A percentile compares a stretch with the other conserved stretches of the same genome.
Evolutionary conservation across 169 alveolate genomes (phyloP).

Genomic region (Cytauxzoon felis): DNA sequence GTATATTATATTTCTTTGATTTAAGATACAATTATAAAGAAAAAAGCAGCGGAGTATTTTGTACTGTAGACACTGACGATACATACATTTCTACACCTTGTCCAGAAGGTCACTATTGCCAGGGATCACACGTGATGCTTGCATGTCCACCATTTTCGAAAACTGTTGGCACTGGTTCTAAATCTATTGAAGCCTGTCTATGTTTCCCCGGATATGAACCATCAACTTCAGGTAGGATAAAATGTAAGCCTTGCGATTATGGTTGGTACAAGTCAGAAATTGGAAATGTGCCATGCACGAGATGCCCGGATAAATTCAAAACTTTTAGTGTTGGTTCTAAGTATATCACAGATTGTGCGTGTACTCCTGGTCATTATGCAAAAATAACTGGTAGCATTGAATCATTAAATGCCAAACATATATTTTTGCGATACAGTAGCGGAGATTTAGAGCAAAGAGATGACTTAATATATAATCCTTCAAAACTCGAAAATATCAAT

Average conservation of each 20-base stretch:
- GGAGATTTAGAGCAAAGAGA: neutral
- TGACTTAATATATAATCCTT: neutral
- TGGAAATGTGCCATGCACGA: slow-evolving; percentile 56
- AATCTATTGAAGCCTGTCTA: slow-evolving; percentile 44
- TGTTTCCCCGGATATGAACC: slow-evolving; percentile 70
- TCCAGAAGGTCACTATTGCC: slow-evolving; percentile 65
- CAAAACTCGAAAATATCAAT: slow-evolving; percentile 7
- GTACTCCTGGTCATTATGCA: slow-evolving; percentile 73
- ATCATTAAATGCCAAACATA: neutral
- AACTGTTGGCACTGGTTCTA: slow-evolving; percentile 60
- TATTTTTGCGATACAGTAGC: neutral
- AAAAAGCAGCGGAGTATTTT: neutral
- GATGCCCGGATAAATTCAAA: slow-evolving; percentile 68
- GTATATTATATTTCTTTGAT: slow-evolving; percentile 40
- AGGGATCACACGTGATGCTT: slow-evolving; percentile 8
- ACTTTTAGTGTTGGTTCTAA: slow-evolving; percentile 59
- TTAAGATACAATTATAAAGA: neutral
- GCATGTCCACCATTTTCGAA: slow-evolving; percentile 71
- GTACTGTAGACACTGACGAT: neutral
- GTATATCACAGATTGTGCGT: slow-evolving; percentile 69
- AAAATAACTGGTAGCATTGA: neutral
- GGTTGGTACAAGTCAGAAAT: slow-evolving; percentile 68
- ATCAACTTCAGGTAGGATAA: slow-evolving; percentile 25
- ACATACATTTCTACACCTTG: slow-evolving; percentile 51
- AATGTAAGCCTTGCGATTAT: slow-evolving; percentile 61